phyloP scores from a whole-genome alignment of 2,329 filamentous ascomycete genomes.

The Verticillium alfalfae region DNA sequence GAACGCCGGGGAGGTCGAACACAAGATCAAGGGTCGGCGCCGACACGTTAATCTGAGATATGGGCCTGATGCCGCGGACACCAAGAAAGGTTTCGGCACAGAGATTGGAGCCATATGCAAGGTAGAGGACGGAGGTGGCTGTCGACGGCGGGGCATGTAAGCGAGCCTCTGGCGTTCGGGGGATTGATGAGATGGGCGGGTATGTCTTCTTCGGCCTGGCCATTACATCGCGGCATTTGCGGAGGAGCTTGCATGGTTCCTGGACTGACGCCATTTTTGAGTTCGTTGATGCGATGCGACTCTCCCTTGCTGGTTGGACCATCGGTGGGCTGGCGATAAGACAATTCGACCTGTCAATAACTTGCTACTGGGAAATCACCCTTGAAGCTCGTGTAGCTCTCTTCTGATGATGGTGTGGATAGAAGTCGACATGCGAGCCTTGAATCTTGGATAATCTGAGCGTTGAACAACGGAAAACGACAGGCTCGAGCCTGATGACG shows the following conservation, averaged over 20 bases:
- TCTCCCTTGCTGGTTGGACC: background rate
- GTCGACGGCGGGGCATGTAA: constrained; percentile 20
- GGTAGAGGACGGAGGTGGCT: constrained; percentile 61
- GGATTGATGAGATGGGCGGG: constrained; percentile 23
- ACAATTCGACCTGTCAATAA: background rate
- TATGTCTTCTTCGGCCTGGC: constrained; percentile 12
- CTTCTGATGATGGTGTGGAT: background rate
- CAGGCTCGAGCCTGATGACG: background rate
- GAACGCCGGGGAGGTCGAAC: constrained; percentile 80
- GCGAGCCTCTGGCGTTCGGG: constrained; percentile 28
- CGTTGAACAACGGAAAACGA: background rate
- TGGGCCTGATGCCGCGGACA: constrained; percentile 69
- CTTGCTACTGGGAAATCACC: background rate
- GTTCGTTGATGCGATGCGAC: background rate
- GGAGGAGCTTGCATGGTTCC: background rate
- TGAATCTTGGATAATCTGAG: too few relatives aligned
- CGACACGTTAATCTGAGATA: constrained; percentile 76
- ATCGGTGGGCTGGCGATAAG: background rate
- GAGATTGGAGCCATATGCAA: constrained; percentile 91
- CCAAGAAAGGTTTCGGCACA: constrained; percentile 74
- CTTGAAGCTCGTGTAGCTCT: background rate
- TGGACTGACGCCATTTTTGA: constrained; percentile 1
- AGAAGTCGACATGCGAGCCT: too few relatives aligned
- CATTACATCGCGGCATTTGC: background rate
- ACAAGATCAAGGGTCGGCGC: constrained; percentile 73